Evolutionary conservation across 163 green algal genomes (phyloP).

Genomic region (Volvox carteri): DNA sequence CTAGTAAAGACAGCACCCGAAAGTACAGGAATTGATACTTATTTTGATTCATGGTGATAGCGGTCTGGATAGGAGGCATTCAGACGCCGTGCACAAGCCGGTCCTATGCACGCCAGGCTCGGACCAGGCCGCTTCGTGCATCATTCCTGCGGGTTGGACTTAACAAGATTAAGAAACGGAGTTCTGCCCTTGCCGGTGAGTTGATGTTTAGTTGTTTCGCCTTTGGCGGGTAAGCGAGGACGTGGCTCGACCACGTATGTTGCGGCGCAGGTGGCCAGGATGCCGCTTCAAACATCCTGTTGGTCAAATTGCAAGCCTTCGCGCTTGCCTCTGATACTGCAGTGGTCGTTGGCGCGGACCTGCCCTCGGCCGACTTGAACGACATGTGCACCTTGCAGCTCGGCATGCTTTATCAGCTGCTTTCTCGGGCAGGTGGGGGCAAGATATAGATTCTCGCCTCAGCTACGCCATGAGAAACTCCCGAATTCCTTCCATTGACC

Average conservation of each 20-base stretch:
- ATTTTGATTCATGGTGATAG: not conserved
- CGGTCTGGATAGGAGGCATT: not conserved
- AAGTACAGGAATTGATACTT: not conserved
- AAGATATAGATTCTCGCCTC: too few relatives aligned
- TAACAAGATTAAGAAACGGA: not conserved
- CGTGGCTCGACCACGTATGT: constrained; percentile 1
- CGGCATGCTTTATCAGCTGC: constrained; percentile 39
- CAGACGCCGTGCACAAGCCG: not conserved
- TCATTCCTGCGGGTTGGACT: not conserved
- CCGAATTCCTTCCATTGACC: too few relatives aligned
- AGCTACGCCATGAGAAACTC: too few relatives aligned
- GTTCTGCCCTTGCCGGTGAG: not conserved
- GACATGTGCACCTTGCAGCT: constrained; percentile 46
- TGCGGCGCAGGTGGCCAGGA: not conserved
- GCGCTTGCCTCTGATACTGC: not conserved
- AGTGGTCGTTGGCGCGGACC: not conserved
- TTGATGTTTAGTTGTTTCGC: not conserved
- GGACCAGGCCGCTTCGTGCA: not conserved
- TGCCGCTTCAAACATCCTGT: not conserved
- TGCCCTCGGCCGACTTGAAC: not conserved
- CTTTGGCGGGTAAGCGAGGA: not conserved
- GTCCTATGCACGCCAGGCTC: not conserved
- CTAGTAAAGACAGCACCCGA: too few relatives aligned
- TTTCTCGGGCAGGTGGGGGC: constrained; percentile 15
- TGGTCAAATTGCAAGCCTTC: not conserved